Conservation (phyloP, 768 basidiomycete species). For the Pleurotus cornucopiae region DNA sequence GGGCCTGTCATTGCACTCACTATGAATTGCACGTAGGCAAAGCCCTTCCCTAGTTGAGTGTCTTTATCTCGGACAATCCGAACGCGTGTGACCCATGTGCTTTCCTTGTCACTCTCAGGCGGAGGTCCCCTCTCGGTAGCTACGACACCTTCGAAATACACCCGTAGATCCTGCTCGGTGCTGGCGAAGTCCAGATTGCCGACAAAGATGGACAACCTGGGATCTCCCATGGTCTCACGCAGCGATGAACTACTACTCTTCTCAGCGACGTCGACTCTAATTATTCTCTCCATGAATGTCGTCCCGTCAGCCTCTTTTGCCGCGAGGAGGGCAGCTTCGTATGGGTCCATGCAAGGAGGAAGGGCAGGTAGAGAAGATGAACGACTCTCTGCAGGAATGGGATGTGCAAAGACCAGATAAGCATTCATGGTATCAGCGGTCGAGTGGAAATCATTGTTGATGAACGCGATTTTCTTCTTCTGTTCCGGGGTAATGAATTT, state of each 20-base stretch:
- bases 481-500: constrained; percentile 73
- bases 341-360: constrained; percentile 53
- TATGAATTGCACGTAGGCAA: constrained; percentile 86
- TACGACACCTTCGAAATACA: constrained; percentile 80
- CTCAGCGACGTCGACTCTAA: constrained; percentile 73
- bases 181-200: constrained; percentile 91
- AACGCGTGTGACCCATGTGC: constrained; percentile 77
- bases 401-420: constrained; percentile 88
- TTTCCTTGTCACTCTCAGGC: constrained; percentile 21
- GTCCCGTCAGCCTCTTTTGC: constrained; percentile 64
- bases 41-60: constrained; percentile 93
- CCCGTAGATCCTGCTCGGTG: constrained; percentile 84
- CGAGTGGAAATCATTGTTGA: constrained; percentile 86
- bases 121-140: constrained; percentile 66
- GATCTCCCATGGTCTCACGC: constrained; percentile 46
- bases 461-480: constrained; percentile 93
- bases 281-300: constrained; percentile 68
- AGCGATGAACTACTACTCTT: constrained; percentile 21
- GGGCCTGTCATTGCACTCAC: constrained; percentile 40
- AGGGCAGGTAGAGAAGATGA: constrained; percentile 50
- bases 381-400: constrained; percentile 33
- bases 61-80: constrained; percentile 86
- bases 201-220: constrained; percentile 82
- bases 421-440: constrained; percentile 75
- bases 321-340: constrained; percentile 60